Conservation (phyloP, 129 eudicot genomes). For the Centaurea solstitialis region DNA sequence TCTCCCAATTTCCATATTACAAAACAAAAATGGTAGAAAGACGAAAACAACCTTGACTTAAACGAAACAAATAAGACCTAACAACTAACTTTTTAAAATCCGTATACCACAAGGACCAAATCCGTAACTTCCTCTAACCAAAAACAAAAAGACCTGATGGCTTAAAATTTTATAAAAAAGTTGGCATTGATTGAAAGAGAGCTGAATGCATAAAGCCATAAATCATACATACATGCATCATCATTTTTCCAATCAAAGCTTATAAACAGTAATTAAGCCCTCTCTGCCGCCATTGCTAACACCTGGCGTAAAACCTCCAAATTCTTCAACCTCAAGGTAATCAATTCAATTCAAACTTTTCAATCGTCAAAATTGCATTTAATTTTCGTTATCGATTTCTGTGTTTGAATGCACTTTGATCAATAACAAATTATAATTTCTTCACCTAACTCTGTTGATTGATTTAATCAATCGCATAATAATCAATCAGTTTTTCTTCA, state of each 20-base stretch:
- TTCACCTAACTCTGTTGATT: neutral
- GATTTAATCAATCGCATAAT: neutral
- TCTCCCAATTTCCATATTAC: neutral
- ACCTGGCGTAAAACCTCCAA: slow-evolving; percentile 20
- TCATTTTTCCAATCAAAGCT: neutral
- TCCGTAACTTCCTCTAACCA: no score
- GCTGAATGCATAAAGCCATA: neutral
- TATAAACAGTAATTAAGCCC: neutral
- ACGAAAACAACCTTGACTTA: neutral
- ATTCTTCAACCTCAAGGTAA: slow-evolving; percentile 11
- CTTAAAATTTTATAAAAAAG: neutral
- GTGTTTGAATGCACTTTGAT: slow-evolving; percentile 13
- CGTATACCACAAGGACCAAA: neutral
- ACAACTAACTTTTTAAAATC: no score
- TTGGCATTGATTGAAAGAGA: neutral
- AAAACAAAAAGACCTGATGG: neutral
- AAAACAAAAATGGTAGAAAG: neutral
- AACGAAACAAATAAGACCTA: neutral
- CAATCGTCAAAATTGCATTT: slow-evolving; percentile 13
- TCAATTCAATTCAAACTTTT: slow-evolving; percentile 16
- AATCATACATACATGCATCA: no score
- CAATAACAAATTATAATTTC: neutral
- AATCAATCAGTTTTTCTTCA: slow-evolving; percentile 2
- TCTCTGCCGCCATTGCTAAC: slow-evolving; percentile 25
- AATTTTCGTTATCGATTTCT: slow-evolving; percentile 7